Conservation (phyloP, 2,329 filamentous ascomycete genomes). For the Cryphonectria japonica region DNA sequence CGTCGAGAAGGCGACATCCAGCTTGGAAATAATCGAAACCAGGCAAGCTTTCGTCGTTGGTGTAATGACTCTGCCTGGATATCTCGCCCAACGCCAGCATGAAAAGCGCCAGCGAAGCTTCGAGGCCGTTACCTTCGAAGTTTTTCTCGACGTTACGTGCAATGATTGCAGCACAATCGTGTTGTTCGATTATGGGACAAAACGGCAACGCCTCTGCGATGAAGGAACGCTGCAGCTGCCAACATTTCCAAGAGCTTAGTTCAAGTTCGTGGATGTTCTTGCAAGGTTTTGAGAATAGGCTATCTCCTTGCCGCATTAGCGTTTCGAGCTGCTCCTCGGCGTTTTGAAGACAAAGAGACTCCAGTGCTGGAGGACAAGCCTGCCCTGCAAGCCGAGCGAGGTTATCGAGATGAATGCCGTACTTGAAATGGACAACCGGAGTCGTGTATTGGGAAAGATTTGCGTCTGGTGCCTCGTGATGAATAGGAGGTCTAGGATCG, state of each 20-base stretch:
- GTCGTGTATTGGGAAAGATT: not conserved
- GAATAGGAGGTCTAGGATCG: not conserved
- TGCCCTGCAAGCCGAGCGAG: not conserved
- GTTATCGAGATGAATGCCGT: not conserved
- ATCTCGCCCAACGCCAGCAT: constrained; percentile 30
- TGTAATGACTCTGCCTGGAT: constrained; percentile 15
- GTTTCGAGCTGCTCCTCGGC: not conserved
- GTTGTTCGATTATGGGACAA: constrained; percentile 33
- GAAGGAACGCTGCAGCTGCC: constrained; percentile 30
- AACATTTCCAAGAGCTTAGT: constrained; percentile 22
- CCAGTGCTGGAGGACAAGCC: not conserved
- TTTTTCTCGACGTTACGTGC: constrained; percentile 17
- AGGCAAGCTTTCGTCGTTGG: constrained; percentile 18
- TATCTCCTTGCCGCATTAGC: constrained; percentile 14
- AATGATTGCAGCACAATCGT: constrained; percentile 24
- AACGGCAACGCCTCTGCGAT: constrained; percentile 30
- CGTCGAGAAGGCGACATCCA: constrained; percentile 26
- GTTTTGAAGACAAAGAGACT: not conserved
- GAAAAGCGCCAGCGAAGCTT: constrained; percentile 28
- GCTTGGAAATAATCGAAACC: constrained; percentile 30
- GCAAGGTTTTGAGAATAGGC: constrained; percentile 3
- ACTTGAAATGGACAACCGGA: not conserved
- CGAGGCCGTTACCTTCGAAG: constrained; percentile 15
- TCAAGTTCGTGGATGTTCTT: constrained; percentile 16
- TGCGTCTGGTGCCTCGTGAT: not conserved